phyloP scores from a whole-genome alignment of 1,284 basidiomycete genomes.

The Puccinia coronata region DNA sequence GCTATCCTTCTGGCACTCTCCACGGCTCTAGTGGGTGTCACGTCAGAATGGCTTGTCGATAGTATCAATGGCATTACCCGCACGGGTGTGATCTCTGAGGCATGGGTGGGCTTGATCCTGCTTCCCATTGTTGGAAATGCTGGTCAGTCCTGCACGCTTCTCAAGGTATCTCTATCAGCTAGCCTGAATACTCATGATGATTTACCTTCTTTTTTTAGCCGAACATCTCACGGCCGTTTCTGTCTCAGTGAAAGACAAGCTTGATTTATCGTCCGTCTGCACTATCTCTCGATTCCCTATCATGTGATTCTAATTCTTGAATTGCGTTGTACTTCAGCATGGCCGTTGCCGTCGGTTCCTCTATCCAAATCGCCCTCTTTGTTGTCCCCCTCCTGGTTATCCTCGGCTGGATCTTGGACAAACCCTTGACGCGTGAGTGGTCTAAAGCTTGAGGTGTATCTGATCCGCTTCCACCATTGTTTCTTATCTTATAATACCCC shows the following conservation, averaged over 20 bases:
- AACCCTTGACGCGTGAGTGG: slow-evolving; percentile 39
- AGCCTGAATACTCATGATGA: not conserved
- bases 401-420: slow-evolving; percentile 41
- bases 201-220: slow-evolving; percentile 26
- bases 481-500: not conserved
- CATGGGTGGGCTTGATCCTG: slow-evolving; percentile 45
- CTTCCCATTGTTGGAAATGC: slow-evolving; percentile 48
- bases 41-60: slow-evolving; percentile 61
- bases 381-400: slow-evolving; percentile 40
- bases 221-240: slow-evolving; percentile 47
- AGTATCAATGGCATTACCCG: slow-evolving; percentile 60
- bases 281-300: not conserved
- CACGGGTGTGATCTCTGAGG: slow-evolving; percentile 62
- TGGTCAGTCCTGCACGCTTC: not conserved
- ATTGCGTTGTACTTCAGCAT: slow-evolving; percentile 4
- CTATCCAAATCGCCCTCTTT: slow-evolving; percentile 46
- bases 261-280: slow-evolving; percentile 37
- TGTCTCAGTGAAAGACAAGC: slow-evolving; percentile 41
- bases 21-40: slow-evolving; percentile 69
- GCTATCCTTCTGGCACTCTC: slow-evolving; percentile 65
- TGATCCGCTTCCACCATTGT: not conserved
- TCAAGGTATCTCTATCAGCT: not conserved
- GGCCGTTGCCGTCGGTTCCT: slow-evolving; percentile 46
- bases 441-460: too few relatives aligned
- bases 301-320: not conserved